phyloP scores from a whole-genome alignment of 2,329 filamentous ascomycete species.

The Phoma sp. region DNA sequence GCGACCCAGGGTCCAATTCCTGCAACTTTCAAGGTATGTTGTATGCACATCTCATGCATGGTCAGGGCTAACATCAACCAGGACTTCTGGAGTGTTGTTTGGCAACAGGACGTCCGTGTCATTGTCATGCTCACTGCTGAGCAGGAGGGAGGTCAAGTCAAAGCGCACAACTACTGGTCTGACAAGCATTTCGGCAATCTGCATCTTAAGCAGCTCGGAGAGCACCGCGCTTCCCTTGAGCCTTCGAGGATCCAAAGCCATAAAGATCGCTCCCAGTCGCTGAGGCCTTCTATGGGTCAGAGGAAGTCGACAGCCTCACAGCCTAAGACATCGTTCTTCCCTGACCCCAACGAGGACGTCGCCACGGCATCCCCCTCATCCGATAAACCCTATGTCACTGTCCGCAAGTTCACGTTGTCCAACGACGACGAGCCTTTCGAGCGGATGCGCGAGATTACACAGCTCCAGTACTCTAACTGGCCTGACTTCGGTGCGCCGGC shows the following conservation, averaged over 20 bases:
- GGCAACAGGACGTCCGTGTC: constrained; percentile 94
- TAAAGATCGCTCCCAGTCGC: constrained; percentile 36
- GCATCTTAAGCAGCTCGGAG: constrained; percentile 76
- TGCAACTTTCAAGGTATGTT: constrained; percentile 82
- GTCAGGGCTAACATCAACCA: constrained; percentile 47
- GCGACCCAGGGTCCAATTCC: constrained; percentile 93
- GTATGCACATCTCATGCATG: neutral
- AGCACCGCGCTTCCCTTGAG: constrained; percentile 81
- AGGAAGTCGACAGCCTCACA: constrained; percentile 44
- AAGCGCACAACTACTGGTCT: constrained; percentile 94
- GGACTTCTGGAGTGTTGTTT: constrained; percentile 98
- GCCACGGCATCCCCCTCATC: constrained; percentile 40
- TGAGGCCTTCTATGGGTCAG: constrained; percentile 42
- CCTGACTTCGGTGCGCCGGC: constrained; percentile 95
- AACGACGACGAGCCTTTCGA: constrained; percentile 80
- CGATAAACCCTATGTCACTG: constrained; percentile 76
- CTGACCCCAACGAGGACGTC: constrained; percentile 26
- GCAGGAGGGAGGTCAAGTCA: constrained; percentile 88
- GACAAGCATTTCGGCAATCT: constrained; percentile 78
- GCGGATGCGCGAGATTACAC: constrained; percentile 89
- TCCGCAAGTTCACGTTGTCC: constrained; percentile 85
- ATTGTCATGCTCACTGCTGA: constrained; percentile 97
- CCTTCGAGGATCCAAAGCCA: constrained; percentile 58
- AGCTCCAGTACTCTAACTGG: constrained; percentile 95
- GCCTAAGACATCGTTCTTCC: constrained; percentile 16